Evolutionary conservation across 2,329 filamentous ascomycete genomes (phyloP), one percentile per base, ranked within the genome.

Genomic region (Hymenoscyphus fructigenus): DNA sequence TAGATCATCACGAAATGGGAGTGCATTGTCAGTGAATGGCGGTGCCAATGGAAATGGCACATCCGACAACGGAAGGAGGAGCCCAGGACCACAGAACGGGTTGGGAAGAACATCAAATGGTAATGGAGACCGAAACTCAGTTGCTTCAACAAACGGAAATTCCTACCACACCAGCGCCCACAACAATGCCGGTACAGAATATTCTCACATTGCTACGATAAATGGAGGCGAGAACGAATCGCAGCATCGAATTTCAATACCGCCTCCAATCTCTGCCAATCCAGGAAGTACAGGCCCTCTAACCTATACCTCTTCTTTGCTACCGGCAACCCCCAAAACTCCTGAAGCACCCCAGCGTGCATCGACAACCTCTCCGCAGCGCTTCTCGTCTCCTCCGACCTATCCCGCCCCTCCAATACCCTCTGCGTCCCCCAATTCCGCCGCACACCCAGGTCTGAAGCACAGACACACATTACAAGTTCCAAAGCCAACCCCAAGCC

Each of bases 391-490:
- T 1, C 88, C 90, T 10, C 82, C 88, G 60, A 73, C 85, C 72
- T 85, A 87, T 71, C 78, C 34, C 80, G 59, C 83, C 14, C 79
- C 83, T 1, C 83, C 85, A n/a, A 79, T 79, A 38, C 75, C 78
- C 2, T 79, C 83, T 65, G 76, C 82, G n/a, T 70, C 72, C 15
- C 60, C 69, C 14, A 68, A 53, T 38, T 71, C 72, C 17, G 60
- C 64, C 23, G 68, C 65, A 56, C 83, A 88, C 47, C 80, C 85
- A 9, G 81, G 82, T 15, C 80, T 94, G 59, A 90, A 90, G 76
- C 92, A 97, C 67, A 88, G 93, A 69, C 91, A 97, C 78, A 97
- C 92, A 0, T 83, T 97, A 29, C 92, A 97, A 77, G 92, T 97
- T 0, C 93, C 93, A 7, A 91, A 89, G 77, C 77, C 83, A 17